Conservation (phyloP, 169 alveolate genomes). For the Plasmodium coatneyi region DNA sequence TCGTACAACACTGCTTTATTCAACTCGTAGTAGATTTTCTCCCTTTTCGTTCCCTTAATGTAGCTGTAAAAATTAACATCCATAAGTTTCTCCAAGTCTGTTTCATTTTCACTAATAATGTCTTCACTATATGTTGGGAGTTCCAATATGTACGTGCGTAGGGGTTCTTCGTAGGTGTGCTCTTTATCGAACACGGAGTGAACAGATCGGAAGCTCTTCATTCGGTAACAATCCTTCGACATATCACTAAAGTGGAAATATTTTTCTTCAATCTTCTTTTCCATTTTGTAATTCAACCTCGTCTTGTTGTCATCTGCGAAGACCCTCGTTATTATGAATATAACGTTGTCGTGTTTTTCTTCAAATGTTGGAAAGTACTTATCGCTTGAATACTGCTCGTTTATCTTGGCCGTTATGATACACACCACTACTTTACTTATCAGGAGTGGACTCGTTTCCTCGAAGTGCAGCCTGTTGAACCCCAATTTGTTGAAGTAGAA, state of each 20-base stretch:
- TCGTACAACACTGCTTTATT: constrained; percentile 80
- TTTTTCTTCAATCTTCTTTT: constrained; percentile 81
- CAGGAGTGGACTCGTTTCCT: constrained; percentile 83
- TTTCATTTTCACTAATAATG: constrained; percentile 82
- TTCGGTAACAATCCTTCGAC: constrained; percentile 82
- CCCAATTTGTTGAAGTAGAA: constrained; percentile 87
- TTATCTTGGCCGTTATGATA: constrained; percentile 87
- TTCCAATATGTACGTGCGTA: constrained; percentile 86
- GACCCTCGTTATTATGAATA: constrained; percentile 83
- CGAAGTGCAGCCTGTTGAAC: constrained; percentile 86
- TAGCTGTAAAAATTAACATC: constrained; percentile 83
- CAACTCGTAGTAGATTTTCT: constrained; percentile 81
- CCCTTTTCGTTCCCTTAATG: constrained; percentile 83
- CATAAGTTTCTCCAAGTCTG: constrained; percentile 77
- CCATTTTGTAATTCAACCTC: constrained; percentile 85
- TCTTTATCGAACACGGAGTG: constrained; percentile 86
- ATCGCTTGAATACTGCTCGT: constrained; percentile 84
- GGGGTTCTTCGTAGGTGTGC: constrained; percentile 80
- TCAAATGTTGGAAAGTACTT: constrained; percentile 86
- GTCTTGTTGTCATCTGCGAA: constrained; percentile 82
- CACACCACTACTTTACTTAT: constrained; percentile 86
- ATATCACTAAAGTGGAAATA: constrained; percentile 80
- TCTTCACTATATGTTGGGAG: constrained; percentile 76
- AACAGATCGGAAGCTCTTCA: constrained; percentile 88
- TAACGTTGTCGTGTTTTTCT: constrained; percentile 80